Evolutionary conservation across 306 rosid species (phyloP).

Genomic region (Cucurbita maxima): DNA sequence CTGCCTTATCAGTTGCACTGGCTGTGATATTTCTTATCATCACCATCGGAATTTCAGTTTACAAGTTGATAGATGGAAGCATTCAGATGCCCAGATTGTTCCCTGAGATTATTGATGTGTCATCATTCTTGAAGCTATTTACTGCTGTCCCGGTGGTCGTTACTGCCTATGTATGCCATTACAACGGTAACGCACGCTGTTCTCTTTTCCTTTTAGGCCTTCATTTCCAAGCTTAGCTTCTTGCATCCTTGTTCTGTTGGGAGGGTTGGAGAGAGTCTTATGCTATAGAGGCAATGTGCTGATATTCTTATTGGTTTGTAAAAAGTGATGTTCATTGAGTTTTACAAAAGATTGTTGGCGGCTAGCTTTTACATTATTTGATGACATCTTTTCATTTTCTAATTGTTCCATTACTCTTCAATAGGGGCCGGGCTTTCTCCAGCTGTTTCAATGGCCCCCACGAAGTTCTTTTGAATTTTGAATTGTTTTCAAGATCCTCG

Average conservation of each 20-base stretch:
- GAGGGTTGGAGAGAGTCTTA: neutral
- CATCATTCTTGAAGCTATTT: slow-evolving; percentile 21
- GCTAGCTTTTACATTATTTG: neutral
- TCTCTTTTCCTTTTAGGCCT: neutral
- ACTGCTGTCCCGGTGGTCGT: slow-evolving; percentile 25
- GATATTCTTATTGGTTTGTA: neutral
- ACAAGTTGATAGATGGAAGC: slow-evolving; percentile 20
- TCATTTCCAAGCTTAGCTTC: neutral
- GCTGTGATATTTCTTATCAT: slow-evolving; percentile 24
- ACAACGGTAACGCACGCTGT: slow-evolving; percentile 19
- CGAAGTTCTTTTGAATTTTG: neutral
- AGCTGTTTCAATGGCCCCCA: neutral
- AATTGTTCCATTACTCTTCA: too few relatives aligned
- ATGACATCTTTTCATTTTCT: neutral
- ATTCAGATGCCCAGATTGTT: slow-evolving; percentile 19
- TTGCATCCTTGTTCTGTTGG: slow-evolving; percentile 2
- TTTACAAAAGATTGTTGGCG: neutral
- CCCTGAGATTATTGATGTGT: slow-evolving; percentile 13
- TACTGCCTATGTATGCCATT: slow-evolving; percentile 30
- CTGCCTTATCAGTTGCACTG: slow-evolving; percentile 26
- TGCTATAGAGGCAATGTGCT: neutral
- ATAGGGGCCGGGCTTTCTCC: neutral
- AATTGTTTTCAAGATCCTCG: neutral
- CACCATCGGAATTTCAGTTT: slow-evolving; percentile 17
- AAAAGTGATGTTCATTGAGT: neutral